phyloP scores from a whole-genome alignment of 495 filamentous ascomycete species.

The Hyaloscypha finlandica region DNA sequence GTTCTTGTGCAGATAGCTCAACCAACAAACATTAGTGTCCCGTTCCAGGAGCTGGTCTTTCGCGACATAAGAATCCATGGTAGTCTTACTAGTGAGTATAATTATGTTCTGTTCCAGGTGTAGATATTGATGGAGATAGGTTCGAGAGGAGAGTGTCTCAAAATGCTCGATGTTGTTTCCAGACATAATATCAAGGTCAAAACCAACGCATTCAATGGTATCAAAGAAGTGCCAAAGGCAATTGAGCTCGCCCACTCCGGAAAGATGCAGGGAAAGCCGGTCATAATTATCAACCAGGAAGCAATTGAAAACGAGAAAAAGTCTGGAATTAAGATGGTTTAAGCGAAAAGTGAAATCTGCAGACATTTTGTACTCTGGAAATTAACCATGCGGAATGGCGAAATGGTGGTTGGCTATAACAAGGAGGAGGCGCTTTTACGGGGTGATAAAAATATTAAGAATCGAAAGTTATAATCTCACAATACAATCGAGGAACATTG shows the following conservation, averaged over 20 bases:
- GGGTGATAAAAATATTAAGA: too few species aligned
- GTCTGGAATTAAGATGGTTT: constrained; percentile 22
- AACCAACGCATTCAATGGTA: constrained; percentile 52
- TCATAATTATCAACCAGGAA: constrained; percentile 49
- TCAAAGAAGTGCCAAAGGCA: constrained; percentile 52
- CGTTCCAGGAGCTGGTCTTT: constrained; percentile 55
- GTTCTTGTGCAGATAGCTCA: constrained; percentile 57
- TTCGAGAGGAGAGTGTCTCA: constrained; percentile 46
- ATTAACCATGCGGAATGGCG: background rate
- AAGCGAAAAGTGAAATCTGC: background rate
- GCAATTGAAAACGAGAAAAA: constrained; percentile 23
- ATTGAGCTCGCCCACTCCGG: constrained; percentile 49
- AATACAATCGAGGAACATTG: too few species aligned
- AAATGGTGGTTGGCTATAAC: background rate
- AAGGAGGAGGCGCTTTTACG: too few species aligned
- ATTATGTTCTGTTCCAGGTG: background rate
- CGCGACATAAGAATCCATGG: constrained; percentile 55
- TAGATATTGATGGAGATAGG: constrained; percentile 31
- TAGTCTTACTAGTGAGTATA: constrained; percentile 35
- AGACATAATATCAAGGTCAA: constrained; percentile 51
- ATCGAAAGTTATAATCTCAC: too few species aligned
- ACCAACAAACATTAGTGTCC: constrained; percentile 46
- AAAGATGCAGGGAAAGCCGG: constrained; percentile 54
- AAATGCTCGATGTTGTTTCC: constrained; percentile 54
- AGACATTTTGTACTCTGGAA: background rate